Conservation (phyloP, 169 alveolate species). For the Plasmodium gonderi region DNA sequence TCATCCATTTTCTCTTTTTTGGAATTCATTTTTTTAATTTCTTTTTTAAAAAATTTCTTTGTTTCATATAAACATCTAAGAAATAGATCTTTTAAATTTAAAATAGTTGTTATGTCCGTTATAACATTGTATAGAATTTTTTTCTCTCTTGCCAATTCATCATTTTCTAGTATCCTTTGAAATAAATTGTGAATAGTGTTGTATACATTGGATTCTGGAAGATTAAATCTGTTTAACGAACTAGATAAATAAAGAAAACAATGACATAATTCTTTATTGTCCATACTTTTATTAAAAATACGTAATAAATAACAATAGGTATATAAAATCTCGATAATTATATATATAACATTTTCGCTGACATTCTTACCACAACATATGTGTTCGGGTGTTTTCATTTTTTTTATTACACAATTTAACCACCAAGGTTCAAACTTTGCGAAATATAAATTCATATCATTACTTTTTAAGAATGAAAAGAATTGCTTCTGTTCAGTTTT, state of each 20-base stretch:
- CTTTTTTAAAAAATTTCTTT: conserved; percentile 34
- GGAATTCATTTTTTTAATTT: conserved; percentile 22
- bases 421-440: conserved; percentile 58
- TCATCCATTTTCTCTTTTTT: neutral
- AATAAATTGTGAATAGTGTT: conserved; percentile 32
- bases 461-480: conserved; percentile 58
- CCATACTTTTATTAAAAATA: conserved; percentile 22
- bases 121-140: conserved; percentile 42
- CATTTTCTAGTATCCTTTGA: conserved; percentile 56
- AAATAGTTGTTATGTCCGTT: conserved; percentile 35
- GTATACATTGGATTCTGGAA: conserved; percentile 38
- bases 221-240: conserved; percentile 13
- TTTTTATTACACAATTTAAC: conserved; percentile 64
- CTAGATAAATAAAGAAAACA: conserved; percentile 21
- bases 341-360: conserved; percentile 25
- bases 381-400: conserved; percentile 52
- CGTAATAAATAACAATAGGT: conserved; percentile 59
- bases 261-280: conserved; percentile 38
- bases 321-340: conserved; percentile 47
- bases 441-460: conserved; percentile 47
- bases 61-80: conserved; percentile 65
- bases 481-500: conserved; percentile 69
- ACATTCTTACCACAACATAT: conserved; percentile 48
- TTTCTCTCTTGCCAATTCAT: conserved; percentile 63
- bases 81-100: conserved; percentile 36